Evolutionary conservation across 164 flowering plant genomes (phyloP).

Genomic region (Vitis cinerea): DNA sequence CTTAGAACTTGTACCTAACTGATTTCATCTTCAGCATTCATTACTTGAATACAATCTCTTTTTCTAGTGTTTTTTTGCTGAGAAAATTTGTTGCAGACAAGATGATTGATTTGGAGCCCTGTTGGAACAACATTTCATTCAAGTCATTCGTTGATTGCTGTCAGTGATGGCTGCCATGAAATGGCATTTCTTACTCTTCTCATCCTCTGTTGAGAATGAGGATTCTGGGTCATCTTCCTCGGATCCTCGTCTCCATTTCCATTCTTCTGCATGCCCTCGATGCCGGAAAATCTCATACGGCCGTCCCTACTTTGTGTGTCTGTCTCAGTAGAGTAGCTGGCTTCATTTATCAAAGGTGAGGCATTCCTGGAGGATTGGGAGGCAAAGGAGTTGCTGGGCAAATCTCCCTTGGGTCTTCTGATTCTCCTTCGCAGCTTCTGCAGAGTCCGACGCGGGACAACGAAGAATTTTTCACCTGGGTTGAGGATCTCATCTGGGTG

Average conservation of each 20-base stretch:
- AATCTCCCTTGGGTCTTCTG: slow-evolving; percentile 1
- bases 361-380: background rate
- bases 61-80: too few species aligned
- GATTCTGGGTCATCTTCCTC: background rate
- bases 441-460: slow-evolving; percentile 41
- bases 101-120: too few species aligned
- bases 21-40: too few species aligned
- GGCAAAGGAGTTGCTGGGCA: background rate
- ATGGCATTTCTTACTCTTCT: slow-evolving; percentile 1
- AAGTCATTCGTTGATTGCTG: slow-evolving; percentile 15
- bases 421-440: slow-evolving; percentile 36
- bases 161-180: slow-evolving; percentile 29
- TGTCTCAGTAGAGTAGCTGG: background rate
- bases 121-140: too few species aligned
- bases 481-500: slow-evolving; percentile 40
- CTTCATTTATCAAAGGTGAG: background rate
- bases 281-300: slow-evolving; percentile 11
- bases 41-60: too few species aligned
- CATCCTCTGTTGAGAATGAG: background rate
- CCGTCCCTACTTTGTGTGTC: background rate
- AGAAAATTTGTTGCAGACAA: too few species aligned
- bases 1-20: too few species aligned
- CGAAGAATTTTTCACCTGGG: slow-evolving; percentile 40
- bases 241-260: background rate
- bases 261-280: slow-evolving; percentile 5